Evolutionary conservation across 2,329 filamentous ascomycete species (phyloP), one percentile per base, ranked within the genome.

Genomic region (Sporothrix protearum): DNA sequence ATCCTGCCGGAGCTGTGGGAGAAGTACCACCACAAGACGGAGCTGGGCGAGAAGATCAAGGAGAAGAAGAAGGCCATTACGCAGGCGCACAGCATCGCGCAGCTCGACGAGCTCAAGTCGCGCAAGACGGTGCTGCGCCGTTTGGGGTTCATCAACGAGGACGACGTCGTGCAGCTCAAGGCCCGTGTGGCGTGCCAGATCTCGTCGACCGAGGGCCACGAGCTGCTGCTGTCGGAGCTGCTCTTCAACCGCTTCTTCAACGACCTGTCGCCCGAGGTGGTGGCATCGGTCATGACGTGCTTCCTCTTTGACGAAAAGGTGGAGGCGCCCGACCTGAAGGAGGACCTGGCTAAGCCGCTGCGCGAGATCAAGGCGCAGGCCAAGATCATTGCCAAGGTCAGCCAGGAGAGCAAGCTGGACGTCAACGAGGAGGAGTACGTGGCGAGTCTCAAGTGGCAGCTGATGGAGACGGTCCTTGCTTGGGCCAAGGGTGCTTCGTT

Each of bases 171-270:
- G 9, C 92, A 98, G 83, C 88, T 98, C 78, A 99, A 99, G 83
- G 96, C 95, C 12, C 92, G 96, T 71, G 96, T 98, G 2, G 96
- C 96, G 1, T 99, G 96, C 81, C 95, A 99, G 82, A 98, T 99
- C 75, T 97, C 93, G 74, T 97, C 95, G 0, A 91, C 88, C 1
- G 88, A 91, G 76, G 96, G 95, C 47, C 96, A 99, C 78, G 96
- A 99, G 80, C 85, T 99, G 55, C 89, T 99, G 75, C 87, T 99
- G 5, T 94, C 92, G 14, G 96, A 99, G 81, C 85, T 99, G 36
- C 87, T 99, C 0, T 98, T 99, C 81, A 96, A 98, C 80, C 89
- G 94, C 51, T 98, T 97, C 86, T 99, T 99, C 87, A 99, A 98
- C 79, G 94, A 97, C 78, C 84, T 98, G 57, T 90, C 90, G 0